Percentiles rank a stretch among this genome's conserved stretches.
phyloP scores from a whole-genome alignment of 352 stramenopile genomes.

The Pythium aquatile region DNA sequence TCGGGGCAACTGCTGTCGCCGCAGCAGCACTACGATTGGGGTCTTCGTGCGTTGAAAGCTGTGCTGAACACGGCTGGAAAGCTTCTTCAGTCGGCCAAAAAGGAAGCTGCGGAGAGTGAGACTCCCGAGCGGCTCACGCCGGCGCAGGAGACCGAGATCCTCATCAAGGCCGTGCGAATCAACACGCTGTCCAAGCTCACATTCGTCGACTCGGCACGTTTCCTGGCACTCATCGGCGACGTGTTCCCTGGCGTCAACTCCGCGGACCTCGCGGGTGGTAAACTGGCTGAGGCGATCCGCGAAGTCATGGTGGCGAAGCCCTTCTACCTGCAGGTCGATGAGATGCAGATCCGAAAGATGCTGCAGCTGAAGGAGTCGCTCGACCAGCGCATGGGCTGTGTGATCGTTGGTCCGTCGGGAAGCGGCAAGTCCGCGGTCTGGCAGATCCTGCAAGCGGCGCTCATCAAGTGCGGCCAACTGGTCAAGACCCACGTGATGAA shows the following conservation, averaged over 20 bases:
- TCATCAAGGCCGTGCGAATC: conserved; percentile 95
- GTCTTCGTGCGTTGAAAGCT: conserved; percentile 88
- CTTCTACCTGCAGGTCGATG: conserved; percentile 87
- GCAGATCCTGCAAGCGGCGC: conserved; percentile 88
- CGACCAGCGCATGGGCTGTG: conserved; percentile 94
- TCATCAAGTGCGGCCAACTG: conserved; percentile 77
- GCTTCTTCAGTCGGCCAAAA: conserved; percentile 84
- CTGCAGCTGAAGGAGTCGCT: conserved; percentile 94
- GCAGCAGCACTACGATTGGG: conserved; percentile 92
- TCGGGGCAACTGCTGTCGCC: conserved; percentile 61
- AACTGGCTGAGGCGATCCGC: conserved; percentile 82
- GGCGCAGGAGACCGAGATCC: conserved; percentile 86
- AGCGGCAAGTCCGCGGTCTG: conserved; percentile 95
- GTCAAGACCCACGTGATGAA: conserved; percentile 97
- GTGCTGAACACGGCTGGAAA: conserved; percentile 94
- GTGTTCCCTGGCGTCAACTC: conserved; percentile 91
- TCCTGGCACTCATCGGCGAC: conserved; percentile 91
- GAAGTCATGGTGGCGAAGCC: conserved; percentile 89
- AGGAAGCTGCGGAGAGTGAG: conserved; percentile 40
- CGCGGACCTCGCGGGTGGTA: conserved; percentile 77
- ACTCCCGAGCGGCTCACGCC: conserved; percentile 41
- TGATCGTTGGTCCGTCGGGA: conserved; percentile 91
- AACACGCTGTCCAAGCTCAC: conserved; percentile 96
- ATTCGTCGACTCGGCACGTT: conserved; percentile 87
- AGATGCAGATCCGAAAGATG: conserved; percentile 94